Evolutionary conservation across 441 rosid species (phyloP).

Genomic region (Iberis amara): DNA sequence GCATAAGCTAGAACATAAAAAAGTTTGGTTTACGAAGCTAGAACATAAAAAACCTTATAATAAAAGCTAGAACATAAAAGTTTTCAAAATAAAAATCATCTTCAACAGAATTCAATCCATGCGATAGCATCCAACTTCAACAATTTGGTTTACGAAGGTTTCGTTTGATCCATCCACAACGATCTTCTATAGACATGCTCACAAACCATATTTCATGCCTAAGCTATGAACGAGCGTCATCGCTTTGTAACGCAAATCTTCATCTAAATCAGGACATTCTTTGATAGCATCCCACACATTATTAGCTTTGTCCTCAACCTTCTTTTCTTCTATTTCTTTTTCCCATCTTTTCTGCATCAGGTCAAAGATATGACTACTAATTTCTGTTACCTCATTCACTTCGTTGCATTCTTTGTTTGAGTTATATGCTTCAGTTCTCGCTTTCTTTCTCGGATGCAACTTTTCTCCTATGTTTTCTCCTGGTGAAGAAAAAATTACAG

Average conservation of each 20-base stretch:
- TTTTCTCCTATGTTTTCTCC: not conserved
- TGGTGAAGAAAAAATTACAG: not conserved
- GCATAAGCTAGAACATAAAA: too few relatives aligned
- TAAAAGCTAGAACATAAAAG: too few relatives aligned
- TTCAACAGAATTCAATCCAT: too few relatives aligned
- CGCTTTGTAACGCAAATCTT: not conserved
- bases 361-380: not conserved
- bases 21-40: too few relatives aligned
- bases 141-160: not conserved
- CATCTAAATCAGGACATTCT: not conserved
- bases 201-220: slow-evolving; percentile 3
- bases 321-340: slow-evolving; percentile 2
- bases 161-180: not conserved
- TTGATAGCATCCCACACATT: slow-evolving; percentile 15
- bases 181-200: not conserved
- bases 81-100: too few relatives aligned
- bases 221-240: slow-evolving; percentile 11
- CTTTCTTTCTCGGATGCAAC: not conserved
- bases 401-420: not conserved
- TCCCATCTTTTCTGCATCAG: not conserved
- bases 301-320: slow-evolving; percentile 7
- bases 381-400: not conserved
- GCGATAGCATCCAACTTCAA: not conserved
- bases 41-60: too few relatives aligned
- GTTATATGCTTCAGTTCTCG: not conserved